Evolutionary conservation across 176 grass and related monocot genomes (phyloP).

Genomic region (Oryza longistaminata): DNA sequence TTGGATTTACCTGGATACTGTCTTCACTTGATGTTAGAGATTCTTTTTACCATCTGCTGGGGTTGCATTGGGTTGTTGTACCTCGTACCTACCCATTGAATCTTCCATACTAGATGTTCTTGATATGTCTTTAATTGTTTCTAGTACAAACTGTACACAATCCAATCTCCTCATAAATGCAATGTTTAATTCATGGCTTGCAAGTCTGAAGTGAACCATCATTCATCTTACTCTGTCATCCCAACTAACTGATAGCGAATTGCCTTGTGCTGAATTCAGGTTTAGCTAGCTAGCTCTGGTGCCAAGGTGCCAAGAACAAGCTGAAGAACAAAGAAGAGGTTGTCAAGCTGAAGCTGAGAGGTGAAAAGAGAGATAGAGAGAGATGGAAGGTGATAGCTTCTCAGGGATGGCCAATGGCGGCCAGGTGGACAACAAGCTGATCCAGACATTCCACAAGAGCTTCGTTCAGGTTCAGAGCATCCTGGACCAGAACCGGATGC

Average conservation of each 20-base stretch:
- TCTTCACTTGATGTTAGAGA: neutral
- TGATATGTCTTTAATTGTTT: slow-evolving; percentile 42
- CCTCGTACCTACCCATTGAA: slow-evolving; percentile 30
- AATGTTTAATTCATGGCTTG: neutral
- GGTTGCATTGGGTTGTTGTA: slow-evolving; percentile 26
- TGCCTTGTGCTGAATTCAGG: slow-evolving; percentile 15
- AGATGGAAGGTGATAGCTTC: slow-evolving; percentile 72
- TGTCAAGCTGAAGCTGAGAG: neutral
- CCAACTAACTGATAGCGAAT: neutral
- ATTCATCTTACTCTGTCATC: neutral
- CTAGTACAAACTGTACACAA: slow-evolving; percentile 25
- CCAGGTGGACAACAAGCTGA: slow-evolving; percentile 54
- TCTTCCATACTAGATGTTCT: slow-evolving; percentile 34
- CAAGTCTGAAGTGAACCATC: neutral
- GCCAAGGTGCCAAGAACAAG: neutral
- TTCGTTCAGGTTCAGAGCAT: slow-evolving; percentile 86
- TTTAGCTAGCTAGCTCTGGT: neutral
- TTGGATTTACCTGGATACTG: slow-evolving; percentile 4
- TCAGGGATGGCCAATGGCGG: slow-evolving; percentile 60
- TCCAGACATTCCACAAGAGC: slow-evolving; percentile 83
- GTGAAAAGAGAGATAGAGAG: neutral
- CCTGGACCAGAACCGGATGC: slow-evolving; percentile 75
- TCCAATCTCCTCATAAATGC: slow-evolving; percentile 40
- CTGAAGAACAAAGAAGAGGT: neutral
- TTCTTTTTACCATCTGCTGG: neutral